Percentiles rank a stretch among this genome's conserved stretches.
These are phyloP conservation scores for Morella rubra DNA, from an alignment of 306 rosid species.

Conservation along the genomic window DNA sequence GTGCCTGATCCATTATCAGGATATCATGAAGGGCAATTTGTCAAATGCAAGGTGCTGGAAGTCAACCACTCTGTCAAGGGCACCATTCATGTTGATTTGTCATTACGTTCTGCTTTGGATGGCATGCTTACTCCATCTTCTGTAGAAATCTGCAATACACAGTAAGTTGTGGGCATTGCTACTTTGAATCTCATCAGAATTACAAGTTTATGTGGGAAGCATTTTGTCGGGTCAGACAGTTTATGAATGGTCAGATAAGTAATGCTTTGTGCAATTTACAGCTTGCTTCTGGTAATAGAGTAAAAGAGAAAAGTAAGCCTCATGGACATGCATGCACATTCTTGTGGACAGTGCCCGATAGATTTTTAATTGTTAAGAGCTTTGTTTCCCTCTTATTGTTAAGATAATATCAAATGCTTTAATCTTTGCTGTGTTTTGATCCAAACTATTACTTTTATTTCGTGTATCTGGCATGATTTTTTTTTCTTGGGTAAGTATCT, in stretches of 20 bases:
- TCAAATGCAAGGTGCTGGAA: conserved; percentile 79
- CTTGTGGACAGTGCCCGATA: not conserved
- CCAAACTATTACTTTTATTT: too few species aligned
- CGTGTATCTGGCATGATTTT: too few species aligned
- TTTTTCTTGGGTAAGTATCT: too few species aligned
- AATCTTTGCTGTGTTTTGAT: not conserved
- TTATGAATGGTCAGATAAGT: not conserved
- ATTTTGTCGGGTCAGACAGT: not conserved
- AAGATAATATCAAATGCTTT: not conserved
- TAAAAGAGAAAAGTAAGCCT: not conserved
- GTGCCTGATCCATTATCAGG: conserved; percentile 75
- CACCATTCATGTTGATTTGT: conserved; percentile 71
- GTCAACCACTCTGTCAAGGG: conserved; percentile 48
- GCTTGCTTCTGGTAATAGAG: not conserved
- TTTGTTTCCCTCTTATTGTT: not conserved
- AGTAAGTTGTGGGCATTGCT: conserved; percentile 41
- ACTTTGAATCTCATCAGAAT: conserved; percentile 11
- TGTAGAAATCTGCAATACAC: conserved; percentile 24
- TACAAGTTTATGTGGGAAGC: not conserved
- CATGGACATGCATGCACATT: not conserved
- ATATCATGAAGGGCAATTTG: conserved; percentile 80
- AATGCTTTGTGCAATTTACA: not conserved
- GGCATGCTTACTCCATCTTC: conserved; percentile 37
- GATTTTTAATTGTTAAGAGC: not conserved
- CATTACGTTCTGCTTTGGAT: conserved; percentile 47